Conservation (phyloP, 768 basidiomycete species). For the Leccinum subtestaceum region DNA sequence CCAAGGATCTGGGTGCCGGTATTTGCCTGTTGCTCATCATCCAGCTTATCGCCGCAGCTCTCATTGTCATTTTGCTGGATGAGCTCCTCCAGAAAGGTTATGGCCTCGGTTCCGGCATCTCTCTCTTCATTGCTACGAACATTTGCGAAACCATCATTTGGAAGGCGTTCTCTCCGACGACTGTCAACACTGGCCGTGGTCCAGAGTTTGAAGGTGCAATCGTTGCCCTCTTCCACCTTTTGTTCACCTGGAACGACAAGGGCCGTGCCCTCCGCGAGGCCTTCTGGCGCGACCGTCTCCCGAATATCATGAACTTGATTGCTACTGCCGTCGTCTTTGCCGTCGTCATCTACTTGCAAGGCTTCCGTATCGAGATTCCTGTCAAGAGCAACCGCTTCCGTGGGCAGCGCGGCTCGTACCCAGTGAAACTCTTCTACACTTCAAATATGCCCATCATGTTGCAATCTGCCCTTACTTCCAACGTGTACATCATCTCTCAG, state of each 20-base stretch:
- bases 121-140: slow-evolving; percentile 99
- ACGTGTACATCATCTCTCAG: slow-evolving; percentile 94
- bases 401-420: slow-evolving; percentile 94
- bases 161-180: slow-evolving; percentile 99
- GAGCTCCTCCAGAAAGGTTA: slow-evolving; percentile 99
- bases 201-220: slow-evolving; percentile 98
- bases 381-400: slow-evolving; percentile 96
- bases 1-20: slow-evolving; percentile 89
- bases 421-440: slow-evolving; percentile 98
- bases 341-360: slow-evolving; percentile 96
- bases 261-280: slow-evolving; percentile 95
- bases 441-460: slow-evolving; percentile 99
- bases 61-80: slow-evolving; percentile 97
- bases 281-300: slow-evolving; percentile 95
- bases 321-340: slow-evolving; percentile 91
- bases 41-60: slow-evolving; percentile 88
- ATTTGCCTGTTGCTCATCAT: slow-evolving; percentile 96
- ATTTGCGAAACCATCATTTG: slow-evolving; percentile 99
- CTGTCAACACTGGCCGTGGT: slow-evolving; percentile 96
- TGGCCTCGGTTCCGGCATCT: slow-evolving; percentile 97
- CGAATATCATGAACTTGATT: slow-evolving; percentile 97
- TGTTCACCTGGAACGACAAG: slow-evolving; percentile 99
- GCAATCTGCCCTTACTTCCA: slow-evolving; percentile 86
- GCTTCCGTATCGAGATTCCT: slow-evolving; percentile 97
- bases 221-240: slow-evolving; percentile 92